Conservation (phyloP, 73 alveolate species). For the Tetrahymena malaccensis region DNA sequence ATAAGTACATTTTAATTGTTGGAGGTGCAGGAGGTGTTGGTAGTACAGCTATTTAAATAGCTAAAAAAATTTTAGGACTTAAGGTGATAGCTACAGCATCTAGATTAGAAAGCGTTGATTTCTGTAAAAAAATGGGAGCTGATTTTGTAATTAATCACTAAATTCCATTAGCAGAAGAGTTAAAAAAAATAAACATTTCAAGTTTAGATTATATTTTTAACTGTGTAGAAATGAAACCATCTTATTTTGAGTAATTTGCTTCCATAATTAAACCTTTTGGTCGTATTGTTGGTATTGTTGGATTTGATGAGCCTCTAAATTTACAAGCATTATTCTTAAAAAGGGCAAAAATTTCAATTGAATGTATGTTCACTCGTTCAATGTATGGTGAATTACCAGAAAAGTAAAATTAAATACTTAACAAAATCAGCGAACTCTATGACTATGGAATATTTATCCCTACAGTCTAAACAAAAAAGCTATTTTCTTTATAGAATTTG, state of each 20-base stretch:
- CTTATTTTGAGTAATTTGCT: neutral
- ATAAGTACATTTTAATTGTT: neutral
- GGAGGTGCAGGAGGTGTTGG: slow-evolving; percentile 11
- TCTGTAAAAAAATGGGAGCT: slow-evolving; percentile 13
- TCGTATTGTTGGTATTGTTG: neutral
- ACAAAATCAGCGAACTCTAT: neutral
- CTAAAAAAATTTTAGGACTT: neutral
- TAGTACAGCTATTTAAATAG: neutral
- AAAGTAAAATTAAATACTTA: neutral
- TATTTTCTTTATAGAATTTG: neutral
- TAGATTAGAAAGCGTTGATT: neutral
- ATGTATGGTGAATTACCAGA: neutral
- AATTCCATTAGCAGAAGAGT: neutral
- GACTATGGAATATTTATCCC: neutral
- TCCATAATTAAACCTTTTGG: neutral
- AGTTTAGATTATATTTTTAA: neutral
- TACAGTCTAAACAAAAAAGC: neutral
- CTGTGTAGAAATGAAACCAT: neutral
- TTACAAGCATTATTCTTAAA: neutral
- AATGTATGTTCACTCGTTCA: neutral
- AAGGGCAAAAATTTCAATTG: neutral
- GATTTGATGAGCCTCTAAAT: neutral
- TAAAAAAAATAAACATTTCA: neutral
- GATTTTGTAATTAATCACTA: neutral
- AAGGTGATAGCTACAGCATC: slow-evolving; percentile 5